Conservation (phyloP, 192 early-diverging fungal species). For the Linnemannia elongata region DNA sequence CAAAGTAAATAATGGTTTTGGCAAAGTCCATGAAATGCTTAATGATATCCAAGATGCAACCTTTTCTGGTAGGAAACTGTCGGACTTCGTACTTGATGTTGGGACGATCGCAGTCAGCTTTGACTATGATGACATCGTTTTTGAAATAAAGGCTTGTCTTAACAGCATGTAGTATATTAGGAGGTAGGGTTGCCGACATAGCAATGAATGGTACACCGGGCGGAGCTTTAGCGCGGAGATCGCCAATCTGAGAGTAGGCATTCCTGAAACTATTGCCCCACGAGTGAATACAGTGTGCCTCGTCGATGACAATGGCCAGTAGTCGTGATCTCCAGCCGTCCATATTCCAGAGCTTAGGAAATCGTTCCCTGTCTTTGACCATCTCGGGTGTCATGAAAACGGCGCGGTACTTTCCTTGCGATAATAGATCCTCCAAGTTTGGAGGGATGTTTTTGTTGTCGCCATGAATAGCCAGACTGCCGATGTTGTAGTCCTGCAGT, state of each 20-base stretch:
- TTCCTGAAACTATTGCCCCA: not conserved
- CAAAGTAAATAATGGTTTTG: too few species aligned
- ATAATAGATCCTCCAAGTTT: not conserved
- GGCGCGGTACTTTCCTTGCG: not conserved
- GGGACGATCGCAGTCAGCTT: too few species aligned
- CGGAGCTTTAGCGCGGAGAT: not conserved
- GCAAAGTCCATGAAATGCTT: too few species aligned
- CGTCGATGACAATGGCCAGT: slow-evolving; percentile 10
- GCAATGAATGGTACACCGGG: not conserved
- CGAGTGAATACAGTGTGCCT: slow-evolving; percentile 19
- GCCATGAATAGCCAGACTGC: not conserved
- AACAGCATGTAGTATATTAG: not conserved
- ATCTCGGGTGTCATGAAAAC: slow-evolving; percentile 21
- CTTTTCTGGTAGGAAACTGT: too few species aligned
- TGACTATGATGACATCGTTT: too few species aligned
- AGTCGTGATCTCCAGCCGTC: not conserved
- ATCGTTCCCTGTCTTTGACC: not conserved
- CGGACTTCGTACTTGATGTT: too few species aligned
- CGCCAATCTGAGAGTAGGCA: not conserved
- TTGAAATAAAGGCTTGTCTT: not conserved
- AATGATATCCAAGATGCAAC: too few species aligned
- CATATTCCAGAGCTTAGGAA: slow-evolving; percentile 2
- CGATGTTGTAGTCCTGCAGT: not conserved
- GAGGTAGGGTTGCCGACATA: not conserved
- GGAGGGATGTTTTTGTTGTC: too few species aligned